Base-by-base conservation (phyloP, 1,139 yeast species). In the Suhomyces choctaworum region DNA sequence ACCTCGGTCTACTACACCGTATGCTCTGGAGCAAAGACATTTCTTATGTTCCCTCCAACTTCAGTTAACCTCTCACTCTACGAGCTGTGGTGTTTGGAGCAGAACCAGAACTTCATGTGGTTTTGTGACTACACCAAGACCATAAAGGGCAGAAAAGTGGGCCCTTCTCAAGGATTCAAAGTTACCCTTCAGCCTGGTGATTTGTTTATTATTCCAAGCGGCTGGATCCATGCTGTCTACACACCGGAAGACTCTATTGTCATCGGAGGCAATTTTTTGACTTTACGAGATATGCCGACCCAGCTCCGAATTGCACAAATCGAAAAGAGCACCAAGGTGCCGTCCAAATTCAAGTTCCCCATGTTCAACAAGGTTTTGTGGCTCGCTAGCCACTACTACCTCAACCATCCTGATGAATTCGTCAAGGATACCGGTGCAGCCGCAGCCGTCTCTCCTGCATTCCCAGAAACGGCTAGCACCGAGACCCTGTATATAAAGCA, bases 171-270 rank as follows among this genome's bases (percentile, higher is more conserved):
- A 16, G 90, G 96, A 4, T 67, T 84, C 37, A 77, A 79, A 37
- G 81, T 85, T n/a, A 75, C 77, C 9, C 60, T 89, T 16, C 46
- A 53, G 0, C 70, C 76, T 1, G 95, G 95, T 0, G 96, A 89
- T 54, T 71, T 88, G 16, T 72, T 89, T 58, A 68, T 88, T 11
- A 82, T 89, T 11, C 96, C 97, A 2, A 80, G 95, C 34, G 96
- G 96, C 0, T 89, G 96, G 95, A 88, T 89, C 34, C 97, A 89
- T 58, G 82, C 94, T 0, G 97, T 89, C 0, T 79, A 80, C 51
- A 88, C 96, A 0, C 94, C 95, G 0, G 64, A 66, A 13, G 96
- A 89, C 52, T 78, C 95, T 0, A 62, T 88, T 2, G 89, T 89
- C 2, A 77, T 89, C 37, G 96, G 97, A 2, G 96, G 97, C 0